These are phyloP conservation scores for Thelonectria blattea DNA, from an alignment of 2,329 filamentous ascomycete species.

Conservation along the genomic window DNA sequence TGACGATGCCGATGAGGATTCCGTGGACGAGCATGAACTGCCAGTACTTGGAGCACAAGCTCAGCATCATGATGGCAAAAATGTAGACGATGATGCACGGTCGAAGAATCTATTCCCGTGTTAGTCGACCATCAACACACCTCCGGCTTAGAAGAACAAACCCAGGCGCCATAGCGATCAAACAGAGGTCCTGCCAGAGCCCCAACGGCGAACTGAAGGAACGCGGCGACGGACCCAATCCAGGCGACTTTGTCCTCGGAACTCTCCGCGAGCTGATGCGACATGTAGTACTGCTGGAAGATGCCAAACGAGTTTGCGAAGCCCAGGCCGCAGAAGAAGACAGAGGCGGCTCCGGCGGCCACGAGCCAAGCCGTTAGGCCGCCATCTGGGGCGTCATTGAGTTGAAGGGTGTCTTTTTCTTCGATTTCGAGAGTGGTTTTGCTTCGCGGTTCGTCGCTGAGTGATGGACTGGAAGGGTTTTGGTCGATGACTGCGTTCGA, in stretches of 20 bases:
- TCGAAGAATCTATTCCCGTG: constrained; percentile 14
- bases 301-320: constrained; percentile 53
- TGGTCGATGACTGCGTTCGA: not conserved
- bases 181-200: constrained; percentile 29
- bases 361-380: constrained; percentile 50
- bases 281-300: constrained; percentile 52
- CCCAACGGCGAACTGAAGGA: constrained; percentile 44
- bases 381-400: constrained; percentile 37
- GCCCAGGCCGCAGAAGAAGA: constrained; percentile 49
- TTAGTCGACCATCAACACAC: not conserved
- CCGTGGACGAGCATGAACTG: constrained; percentile 60
- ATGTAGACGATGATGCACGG: constrained; percentile 26
- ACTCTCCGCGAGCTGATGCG: constrained; percentile 41
- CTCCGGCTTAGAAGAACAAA: not conserved
- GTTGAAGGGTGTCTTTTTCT: not conserved
- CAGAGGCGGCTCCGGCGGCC: constrained; percentile 42
- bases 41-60: constrained; percentile 52
- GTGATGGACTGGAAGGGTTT: not conserved
- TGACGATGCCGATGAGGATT: constrained; percentile 49
- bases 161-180: constrained; percentile 31
- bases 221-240: constrained; percentile 49
- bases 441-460: not conserved
- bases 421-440: rapidly evolving
- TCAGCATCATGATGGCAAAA: constrained; percentile 30
- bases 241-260: constrained; percentile 47